Base-by-base conservation (phyloP, 192 early-diverging fungal genomes). In the Linnemannia elongata region DNA sequence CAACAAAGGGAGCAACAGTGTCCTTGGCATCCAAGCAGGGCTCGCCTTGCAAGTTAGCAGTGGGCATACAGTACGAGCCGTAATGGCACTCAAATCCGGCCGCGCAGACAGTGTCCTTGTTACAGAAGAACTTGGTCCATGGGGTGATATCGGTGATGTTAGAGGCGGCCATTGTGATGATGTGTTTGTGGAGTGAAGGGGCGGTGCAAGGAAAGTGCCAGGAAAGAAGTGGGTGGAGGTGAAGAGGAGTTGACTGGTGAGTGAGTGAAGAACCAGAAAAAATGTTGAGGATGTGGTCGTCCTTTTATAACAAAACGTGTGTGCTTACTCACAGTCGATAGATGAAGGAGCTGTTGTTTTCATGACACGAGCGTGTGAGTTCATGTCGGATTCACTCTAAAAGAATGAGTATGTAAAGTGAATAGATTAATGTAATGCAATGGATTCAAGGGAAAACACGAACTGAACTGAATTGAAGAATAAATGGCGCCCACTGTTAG, bases 121-220 rank as follows among this genome's bases (percentile, higher is more conserved):
- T 78, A 52, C 84, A 86, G 75, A 63, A 77, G 84, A 70, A 86
- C 77, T 86, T 18, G 18, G 41, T 77, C 84, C 84, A 86, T 38
- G 84, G 79, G 27, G 72, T 83, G 30, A 13, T 52, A 35, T 54
- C 27, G 60, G 57, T 74, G 45, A 69, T 45, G 72, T 72, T 78
- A 47, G 72, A 6, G 38, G 83, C 42, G 57, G 74, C 38, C 79
- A 81, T 81, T 8, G 45, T 81, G 60, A 49, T 20, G 38, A 15
- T 5, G 18, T 8, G 45, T 20, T 72, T 79, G 60, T 12, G n/a
- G n/a, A n/a, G 22, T 20, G 24, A 24, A 30, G 27, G 15, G 30
- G 69, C 6, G 15, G 38, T 20, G 76, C 27, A 35, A 52, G 12
- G 35, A 24, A 55, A 54, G 66, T 24, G 76, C 42, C 5, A 70